These are phyloP conservation scores for Naganishia sp. DNA, from an alignment of 1,284 basidiomycete genomes.

Conservation along the genomic window DNA sequence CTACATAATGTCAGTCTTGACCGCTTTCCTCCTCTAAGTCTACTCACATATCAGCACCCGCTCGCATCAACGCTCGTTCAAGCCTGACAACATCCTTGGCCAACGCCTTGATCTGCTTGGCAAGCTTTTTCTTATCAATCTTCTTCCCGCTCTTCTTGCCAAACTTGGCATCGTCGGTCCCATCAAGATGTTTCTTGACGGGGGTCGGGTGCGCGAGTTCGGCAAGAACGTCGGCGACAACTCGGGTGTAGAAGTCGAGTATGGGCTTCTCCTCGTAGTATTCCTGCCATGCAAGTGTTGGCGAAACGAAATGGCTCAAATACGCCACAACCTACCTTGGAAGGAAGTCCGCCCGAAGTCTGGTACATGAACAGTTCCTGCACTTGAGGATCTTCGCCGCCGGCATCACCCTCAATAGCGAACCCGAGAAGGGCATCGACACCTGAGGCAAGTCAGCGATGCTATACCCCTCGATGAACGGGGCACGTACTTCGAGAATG, in stretches of 20 bases:
- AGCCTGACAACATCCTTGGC: conserved; percentile 75
- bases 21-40: too few relatives aligned
- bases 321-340: conserved; percentile 62
- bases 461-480: too few relatives aligned
- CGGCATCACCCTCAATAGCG: conserved; percentile 77
- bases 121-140: conserved; percentile 38
- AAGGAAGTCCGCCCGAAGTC: conserved; percentile 78
- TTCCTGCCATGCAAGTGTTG: conserved; percentile 59
- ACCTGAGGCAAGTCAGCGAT: conserved; percentile 55
- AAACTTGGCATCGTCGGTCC: not conserved
- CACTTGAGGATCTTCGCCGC: conserved; percentile 80
- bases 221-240: conserved; percentile 68
- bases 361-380: conserved; percentile 88
- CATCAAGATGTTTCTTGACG: conserved; percentile 7
- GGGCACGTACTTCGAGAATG: conserved; percentile 72
- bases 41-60: conserved; percentile 74
- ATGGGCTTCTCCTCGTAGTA: conserved; percentile 83
- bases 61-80: conserved; percentile 76
- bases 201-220: conserved; percentile 55
- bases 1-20: conserved; percentile 40
- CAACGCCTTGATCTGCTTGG: conserved; percentile 51
- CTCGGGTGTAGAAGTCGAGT: conserved; percentile 68
- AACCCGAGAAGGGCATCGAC: conserved; percentile 76
- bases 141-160: conserved; percentile 22
- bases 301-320: too few relatives aligned